Evolutionary conservation across 306 rosid genomes (phyloP).

Genomic region (Sesbania bispinosa): DNA sequence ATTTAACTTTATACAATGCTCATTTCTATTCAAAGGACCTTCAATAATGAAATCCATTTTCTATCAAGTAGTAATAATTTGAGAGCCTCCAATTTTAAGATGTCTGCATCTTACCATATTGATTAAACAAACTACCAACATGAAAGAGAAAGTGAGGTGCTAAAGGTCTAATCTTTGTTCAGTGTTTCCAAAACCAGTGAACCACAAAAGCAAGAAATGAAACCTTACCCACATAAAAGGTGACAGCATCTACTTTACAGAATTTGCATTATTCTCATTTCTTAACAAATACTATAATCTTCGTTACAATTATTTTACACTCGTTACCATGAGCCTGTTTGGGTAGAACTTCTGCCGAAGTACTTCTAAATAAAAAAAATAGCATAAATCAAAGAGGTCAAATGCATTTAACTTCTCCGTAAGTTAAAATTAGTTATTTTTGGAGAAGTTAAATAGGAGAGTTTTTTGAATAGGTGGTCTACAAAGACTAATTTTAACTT

Average conservation of each 20-base stretch:
- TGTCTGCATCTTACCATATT: conserved; percentile 18
- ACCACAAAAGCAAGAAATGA: neutral
- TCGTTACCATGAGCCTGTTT: too few species aligned
- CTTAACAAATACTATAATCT: neutral
- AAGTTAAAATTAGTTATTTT: too few species aligned
- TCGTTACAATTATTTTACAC: conserved; percentile 2
- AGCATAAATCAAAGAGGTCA: too few species aligned
- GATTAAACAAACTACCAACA: conserved; percentile 20
- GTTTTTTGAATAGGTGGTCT: too few species aligned
- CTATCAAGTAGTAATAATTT: neutral
- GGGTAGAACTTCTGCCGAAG: too few species aligned
- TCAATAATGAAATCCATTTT: neutral
- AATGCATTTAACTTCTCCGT: too few species aligned
- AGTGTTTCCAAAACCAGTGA: neutral
- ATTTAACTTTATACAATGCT: neutral
- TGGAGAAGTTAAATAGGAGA: too few species aligned
- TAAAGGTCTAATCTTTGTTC: neutral
- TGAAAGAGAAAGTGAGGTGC: conserved; percentile 1
- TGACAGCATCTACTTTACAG: neutral
- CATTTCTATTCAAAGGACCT: neutral
- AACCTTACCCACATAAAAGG: neutral
- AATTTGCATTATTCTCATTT: neutral
- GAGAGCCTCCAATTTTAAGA: neutral
- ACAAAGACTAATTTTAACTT: too few species aligned
- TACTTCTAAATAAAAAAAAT: too few species aligned